Evolutionary conservation across 169 alveolate species (phyloP).

Genomic region (Plasmodium knowlesi): DNA sequence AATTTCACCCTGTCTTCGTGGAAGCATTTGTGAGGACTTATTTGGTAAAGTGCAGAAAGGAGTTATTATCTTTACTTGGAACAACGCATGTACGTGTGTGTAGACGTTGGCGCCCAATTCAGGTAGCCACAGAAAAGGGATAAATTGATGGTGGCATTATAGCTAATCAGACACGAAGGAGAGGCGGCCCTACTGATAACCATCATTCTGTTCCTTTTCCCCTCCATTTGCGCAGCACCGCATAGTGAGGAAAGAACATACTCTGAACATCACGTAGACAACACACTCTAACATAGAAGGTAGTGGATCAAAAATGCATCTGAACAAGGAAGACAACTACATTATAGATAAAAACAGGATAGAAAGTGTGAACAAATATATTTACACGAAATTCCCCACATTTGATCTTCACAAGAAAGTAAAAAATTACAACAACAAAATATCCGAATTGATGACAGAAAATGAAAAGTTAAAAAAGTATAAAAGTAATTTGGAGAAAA

Average conservation of each 20-base stretch:
- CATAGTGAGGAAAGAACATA: neutral
- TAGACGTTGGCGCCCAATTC: neutral
- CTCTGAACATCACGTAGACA: neutral
- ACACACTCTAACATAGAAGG: neutral
- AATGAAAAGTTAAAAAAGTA: constrained; percentile 56
- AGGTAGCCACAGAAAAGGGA: neutral
- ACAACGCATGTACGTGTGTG: neutral
- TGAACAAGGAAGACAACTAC: neutral
- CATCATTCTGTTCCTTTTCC: neutral
- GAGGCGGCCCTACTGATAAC: neutral
- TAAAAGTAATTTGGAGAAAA: constrained; percentile 30
- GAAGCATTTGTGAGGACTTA: neutral
- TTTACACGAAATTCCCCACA: constrained; percentile 61
- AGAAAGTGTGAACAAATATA: constrained; percentile 33
- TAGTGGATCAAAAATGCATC: neutral
- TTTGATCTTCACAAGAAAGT: constrained; percentile 70
- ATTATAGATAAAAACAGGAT: constrained; percentile 29
- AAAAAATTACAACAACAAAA: constrained; percentile 47
- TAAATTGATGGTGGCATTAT: neutral
- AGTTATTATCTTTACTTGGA: neutral
- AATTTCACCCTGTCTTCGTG: neutral
- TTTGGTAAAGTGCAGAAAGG: neutral
- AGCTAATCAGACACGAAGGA: neutral
- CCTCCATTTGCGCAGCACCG: neutral
- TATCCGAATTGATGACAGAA: constrained; percentile 55